Conservation (phyloP, 257 asterid species). For the Capsicum rhomboideum region DNA sequence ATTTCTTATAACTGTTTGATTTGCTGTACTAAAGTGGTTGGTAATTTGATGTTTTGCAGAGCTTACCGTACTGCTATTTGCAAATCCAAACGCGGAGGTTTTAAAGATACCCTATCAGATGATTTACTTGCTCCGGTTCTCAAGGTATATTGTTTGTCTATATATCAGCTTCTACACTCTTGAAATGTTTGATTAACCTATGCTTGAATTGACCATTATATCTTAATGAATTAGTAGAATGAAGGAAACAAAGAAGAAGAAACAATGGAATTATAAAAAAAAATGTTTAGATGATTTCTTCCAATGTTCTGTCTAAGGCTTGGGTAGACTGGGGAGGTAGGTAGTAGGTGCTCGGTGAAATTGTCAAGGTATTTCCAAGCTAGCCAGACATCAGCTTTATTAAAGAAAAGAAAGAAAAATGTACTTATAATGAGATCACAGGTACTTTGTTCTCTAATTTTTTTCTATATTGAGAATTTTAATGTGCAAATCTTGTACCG, state of each 20-base stretch:
- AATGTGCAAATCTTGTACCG: not conserved
- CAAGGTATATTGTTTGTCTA: conserved; percentile 36
- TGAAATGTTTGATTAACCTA: not conserved
- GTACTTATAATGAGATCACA: not conserved
- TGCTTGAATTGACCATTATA: not conserved
- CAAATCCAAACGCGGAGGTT: conserved; percentile 79
- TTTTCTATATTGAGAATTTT: not conserved
- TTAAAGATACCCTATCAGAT: conserved; percentile 84
- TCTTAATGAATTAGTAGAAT: not conserved
- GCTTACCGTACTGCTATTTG: conserved; percentile 86
- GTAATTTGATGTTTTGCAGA: conserved; percentile 22
- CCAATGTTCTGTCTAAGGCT: not conserved
- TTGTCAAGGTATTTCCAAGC: not conserved
- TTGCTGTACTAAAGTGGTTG: not conserved
- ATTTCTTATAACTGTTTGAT: not conserved
- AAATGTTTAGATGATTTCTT: not conserved
- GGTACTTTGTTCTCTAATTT: not conserved
- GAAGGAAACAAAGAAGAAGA: not conserved
- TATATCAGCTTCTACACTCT: not conserved
- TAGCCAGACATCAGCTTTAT: not conserved
- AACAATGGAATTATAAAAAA: not conserved
- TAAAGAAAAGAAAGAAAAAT: not conserved
- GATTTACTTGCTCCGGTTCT: conserved; percentile 87
- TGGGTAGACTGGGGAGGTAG: not conserved
- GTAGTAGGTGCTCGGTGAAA: not conserved